Evolutionary conservation across 306 rosid genomes (phyloP).

Genomic region (Spatholobus suberectus): DNA sequence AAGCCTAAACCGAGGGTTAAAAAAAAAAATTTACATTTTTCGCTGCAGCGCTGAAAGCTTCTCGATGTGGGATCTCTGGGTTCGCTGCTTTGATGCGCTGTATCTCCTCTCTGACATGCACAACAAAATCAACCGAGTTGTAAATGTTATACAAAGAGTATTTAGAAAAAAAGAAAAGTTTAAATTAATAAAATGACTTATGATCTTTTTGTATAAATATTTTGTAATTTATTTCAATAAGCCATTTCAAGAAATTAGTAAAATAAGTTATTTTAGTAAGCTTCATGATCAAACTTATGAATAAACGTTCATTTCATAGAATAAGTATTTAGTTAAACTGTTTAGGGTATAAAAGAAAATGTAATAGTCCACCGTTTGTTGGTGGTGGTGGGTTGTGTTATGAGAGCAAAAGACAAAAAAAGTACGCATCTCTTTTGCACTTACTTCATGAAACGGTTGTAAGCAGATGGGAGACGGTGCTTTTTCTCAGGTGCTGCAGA

Average conservation of each 20-base stretch:
- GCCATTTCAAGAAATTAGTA: neutral
- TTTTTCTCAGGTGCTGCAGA: conserved; percentile 96
- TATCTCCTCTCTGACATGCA: conserved; percentile 80
- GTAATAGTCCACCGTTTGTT: neutral
- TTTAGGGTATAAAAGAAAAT: neutral
- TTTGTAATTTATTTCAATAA: neutral
- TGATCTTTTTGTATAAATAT: neutral
- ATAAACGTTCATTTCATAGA: neutral
- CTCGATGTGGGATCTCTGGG: conserved; percentile 96
- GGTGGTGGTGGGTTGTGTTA: neutral
- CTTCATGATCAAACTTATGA: neutral
- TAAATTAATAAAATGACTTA: neutral
- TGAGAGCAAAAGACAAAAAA: neutral
- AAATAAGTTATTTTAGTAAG: neutral
- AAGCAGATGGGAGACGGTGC: conserved; percentile 96
- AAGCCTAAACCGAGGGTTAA: neutral
- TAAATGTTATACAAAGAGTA: neutral
- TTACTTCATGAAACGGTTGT: conserved; percentile 99
- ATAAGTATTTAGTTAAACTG: neutral
- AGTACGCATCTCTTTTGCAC: conserved; percentile 2
- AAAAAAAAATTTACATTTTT: conserved; percentile 63
- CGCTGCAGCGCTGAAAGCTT: conserved; percentile 96
- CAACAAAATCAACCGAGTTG: conserved; percentile 37
- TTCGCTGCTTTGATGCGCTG: conserved; percentile 94
- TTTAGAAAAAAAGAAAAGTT: neutral